Conservation (phyloP, 495 filamentous ascomycete genomes). For the Melanomma pulvis-pyrius region DNA sequence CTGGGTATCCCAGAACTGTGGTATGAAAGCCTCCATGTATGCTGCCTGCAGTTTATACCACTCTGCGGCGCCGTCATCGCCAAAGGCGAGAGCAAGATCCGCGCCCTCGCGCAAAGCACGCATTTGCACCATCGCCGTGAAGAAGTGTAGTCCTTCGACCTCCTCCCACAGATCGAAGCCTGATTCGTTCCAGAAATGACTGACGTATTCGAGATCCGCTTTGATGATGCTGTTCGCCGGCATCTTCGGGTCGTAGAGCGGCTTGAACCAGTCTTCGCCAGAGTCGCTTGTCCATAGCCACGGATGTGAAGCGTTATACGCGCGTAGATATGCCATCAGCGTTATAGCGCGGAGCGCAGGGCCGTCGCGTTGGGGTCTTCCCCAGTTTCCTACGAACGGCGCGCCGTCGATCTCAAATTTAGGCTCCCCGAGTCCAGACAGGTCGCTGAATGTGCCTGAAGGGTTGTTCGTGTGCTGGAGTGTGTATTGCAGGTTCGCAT, state of each 20-base stretch:
- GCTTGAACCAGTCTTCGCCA: constrained; percentile 40
- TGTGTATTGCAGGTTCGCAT: constrained; percentile 33
- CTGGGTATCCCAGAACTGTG: constrained; percentile 42
- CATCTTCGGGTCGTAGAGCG: constrained; percentile 40
- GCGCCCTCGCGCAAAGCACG: constrained; percentile 47
- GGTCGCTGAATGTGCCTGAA: constrained; percentile 55
- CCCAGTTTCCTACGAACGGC: constrained; percentile 61
- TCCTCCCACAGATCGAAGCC: constrained; percentile 61
- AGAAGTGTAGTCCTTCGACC: constrained; percentile 60
- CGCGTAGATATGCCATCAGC: constrained; percentile 50
- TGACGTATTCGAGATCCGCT: constrained; percentile 49
- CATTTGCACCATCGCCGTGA: constrained; percentile 61
- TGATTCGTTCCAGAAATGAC: constrained; percentile 50
- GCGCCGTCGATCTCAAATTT: constrained; percentile 60
- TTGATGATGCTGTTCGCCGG: constrained; percentile 42
- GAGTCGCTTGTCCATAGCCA: constrained; percentile 37
- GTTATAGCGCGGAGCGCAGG: constrained; percentile 57
- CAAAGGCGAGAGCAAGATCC: constrained; percentile 41
- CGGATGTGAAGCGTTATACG: constrained; percentile 45
- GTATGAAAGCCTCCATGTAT: constrained; percentile 38
- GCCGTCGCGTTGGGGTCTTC: constrained; percentile 65
- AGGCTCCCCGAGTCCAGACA: constrained; percentile 62
- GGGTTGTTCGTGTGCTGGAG: constrained; percentile 50
- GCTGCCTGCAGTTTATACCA: constrained; percentile 47
- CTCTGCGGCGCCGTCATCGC: constrained; percentile 42